Evolutionary conservation across 768 basidiomycete genomes (phyloP).

Genomic region (Psilocybe subaeruginosa): DNA sequence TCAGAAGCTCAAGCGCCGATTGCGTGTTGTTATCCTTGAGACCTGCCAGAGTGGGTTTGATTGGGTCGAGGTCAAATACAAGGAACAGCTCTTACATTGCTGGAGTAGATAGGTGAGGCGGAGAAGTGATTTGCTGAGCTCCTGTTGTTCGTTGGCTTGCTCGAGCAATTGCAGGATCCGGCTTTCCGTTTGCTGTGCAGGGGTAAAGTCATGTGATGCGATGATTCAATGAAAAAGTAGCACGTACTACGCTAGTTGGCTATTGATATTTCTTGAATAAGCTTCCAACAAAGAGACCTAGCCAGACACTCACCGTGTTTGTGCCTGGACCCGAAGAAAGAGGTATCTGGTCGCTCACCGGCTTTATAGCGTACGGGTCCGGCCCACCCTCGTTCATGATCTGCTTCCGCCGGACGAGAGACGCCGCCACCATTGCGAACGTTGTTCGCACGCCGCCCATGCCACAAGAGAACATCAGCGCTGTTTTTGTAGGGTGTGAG

Average conservation of each 20-base stretch:
- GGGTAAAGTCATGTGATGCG: background rate
- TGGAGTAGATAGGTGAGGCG: conserved; percentile 82
- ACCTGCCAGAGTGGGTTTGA: conserved; percentile 40
- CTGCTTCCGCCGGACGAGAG: conserved; percentile 82
- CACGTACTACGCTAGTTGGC: conserved; percentile 17
- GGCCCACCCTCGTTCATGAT: conserved; percentile 62
- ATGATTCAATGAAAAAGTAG: background rate
- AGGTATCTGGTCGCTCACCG: conserved; percentile 19
- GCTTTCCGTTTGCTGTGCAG: conserved; percentile 50
- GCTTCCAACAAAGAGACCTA: no score
- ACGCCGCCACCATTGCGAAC: conserved; percentile 94
- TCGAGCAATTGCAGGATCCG: conserved; percentile 68
- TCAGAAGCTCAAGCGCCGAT: conserved; percentile 83
- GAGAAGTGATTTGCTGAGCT: conserved; percentile 73
- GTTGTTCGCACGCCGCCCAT: conserved; percentile 97
- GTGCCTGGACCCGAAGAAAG: conserved; percentile 38
- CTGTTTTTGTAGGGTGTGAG: conserved; percentile 79
- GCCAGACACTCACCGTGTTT: conserved; percentile 44
- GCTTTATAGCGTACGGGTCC: conserved; percentile 74
- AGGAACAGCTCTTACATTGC: conserved; percentile 52
- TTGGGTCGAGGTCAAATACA: background rate
- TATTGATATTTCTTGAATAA: background rate
- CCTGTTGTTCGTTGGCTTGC: conserved; percentile 79
- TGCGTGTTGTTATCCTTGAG: conserved; percentile 68
- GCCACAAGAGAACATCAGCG: conserved; percentile 93